A percentile compares a stretch with the other conserved stretches of the same genome.
These are phyloP conservation scores for Meyerozyma carpophila DNA, from an alignment of 1,139 yeast genomes.

Conservation along the genomic window DNA sequence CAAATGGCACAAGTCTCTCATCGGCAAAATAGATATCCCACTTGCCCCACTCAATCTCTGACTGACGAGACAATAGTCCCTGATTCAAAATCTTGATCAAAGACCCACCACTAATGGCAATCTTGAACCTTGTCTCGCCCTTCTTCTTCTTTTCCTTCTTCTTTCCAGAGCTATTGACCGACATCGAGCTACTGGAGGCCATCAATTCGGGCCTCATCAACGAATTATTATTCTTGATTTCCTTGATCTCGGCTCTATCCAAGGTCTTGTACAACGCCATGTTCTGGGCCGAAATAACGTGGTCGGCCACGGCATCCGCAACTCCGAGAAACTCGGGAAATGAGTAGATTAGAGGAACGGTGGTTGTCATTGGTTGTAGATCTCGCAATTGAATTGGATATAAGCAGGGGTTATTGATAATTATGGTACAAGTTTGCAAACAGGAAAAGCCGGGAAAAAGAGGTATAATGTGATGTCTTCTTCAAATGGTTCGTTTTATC, in stretches of 20 bases:
- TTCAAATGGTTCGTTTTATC: no score
- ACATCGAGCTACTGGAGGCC: slow-evolving; percentile 10
- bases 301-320: slow-evolving; percentile 93
- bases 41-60: slow-evolving; percentile 80
- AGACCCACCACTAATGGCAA: slow-evolving; percentile 92
- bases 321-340: slow-evolving; percentile 86
- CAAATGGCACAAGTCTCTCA: slow-evolving; percentile 90
- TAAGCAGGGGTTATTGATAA: neutral
- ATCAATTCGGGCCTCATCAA: slow-evolving; percentile 16
- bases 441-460: neutral
- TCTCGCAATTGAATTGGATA: neutral
- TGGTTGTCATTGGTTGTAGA: slow-evolving; percentile 62
- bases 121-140: slow-evolving; percentile 67
- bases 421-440: neutral
- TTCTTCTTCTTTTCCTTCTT: slow-evolving; percentile 42
- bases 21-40: slow-evolving; percentile 98
- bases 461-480: no score
- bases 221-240: slow-evolving; percentile 17
- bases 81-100: slow-evolving; percentile 79
- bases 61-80: slow-evolving; percentile 66
- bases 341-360: slow-evolving; percentile 87
- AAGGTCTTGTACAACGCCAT: slow-evolving; percentile 53
- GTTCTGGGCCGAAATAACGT: slow-evolving; percentile 77
- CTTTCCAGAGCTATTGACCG: slow-evolving; percentile 12
- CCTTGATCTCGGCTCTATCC: slow-evolving; percentile 29